Conservation (phyloP, 2,329 filamentous ascomycete genomes). For the Fusarium azukiicola region DNA sequence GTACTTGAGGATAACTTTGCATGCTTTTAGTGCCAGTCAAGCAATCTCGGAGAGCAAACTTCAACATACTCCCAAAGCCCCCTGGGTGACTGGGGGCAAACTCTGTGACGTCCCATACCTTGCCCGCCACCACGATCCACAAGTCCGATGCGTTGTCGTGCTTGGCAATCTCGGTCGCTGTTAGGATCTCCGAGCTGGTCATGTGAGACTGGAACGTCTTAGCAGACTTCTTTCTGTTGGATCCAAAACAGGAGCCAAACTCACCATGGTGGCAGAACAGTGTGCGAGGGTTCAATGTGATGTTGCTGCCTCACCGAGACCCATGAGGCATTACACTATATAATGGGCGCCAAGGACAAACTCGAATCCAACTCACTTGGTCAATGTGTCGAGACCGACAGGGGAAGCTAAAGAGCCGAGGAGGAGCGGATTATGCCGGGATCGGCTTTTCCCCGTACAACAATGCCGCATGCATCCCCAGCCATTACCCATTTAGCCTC, state of each 20-base stretch:
- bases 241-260: neutral
- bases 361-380: neutral
- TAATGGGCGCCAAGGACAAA: neutral
- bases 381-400: neutral
- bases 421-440: neutral
- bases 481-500: neutral
- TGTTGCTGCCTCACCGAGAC: neutral
- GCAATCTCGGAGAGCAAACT: neutral
- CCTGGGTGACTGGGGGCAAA: slow-evolving; percentile 2
- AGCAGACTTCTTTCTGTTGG: neutral
- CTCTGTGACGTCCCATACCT: neutral
- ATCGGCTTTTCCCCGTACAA: neutral
- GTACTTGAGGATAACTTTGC: neutral
- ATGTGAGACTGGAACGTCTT: neutral
- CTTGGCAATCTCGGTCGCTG: neutral
- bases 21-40: neutral
- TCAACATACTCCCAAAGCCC: slow-evolving; percentile 1
- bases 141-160: neutral
- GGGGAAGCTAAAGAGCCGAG: neutral
- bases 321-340: neutral
- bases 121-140: neutral
- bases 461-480: neutral
- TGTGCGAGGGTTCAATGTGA: neutral
- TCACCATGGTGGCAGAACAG: neutral
- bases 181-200: neutral